phyloP scores from a whole-genome alignment of 1,284 basidiomycete species.

The Coniferiporia sulphurascens region DNA sequence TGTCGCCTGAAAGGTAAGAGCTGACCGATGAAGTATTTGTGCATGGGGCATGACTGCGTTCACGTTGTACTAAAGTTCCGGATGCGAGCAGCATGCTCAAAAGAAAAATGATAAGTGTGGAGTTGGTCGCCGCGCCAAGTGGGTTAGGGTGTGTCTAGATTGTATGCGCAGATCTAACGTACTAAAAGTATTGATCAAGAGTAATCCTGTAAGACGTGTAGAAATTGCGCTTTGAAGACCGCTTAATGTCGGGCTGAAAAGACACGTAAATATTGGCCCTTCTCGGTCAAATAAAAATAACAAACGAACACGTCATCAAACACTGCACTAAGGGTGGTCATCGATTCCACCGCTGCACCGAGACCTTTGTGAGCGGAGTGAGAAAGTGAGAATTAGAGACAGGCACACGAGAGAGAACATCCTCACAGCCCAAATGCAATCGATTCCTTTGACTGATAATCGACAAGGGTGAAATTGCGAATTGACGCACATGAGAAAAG shows the following conservation, averaged over 20 bases:
- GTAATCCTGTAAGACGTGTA: not conserved
- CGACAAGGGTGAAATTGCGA: slow-evolving; percentile 13
- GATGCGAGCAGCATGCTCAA: not conserved
- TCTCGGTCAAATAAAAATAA: not conserved
- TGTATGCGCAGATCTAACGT: not conserved
- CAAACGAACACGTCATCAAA: slow-evolving; percentile 7
- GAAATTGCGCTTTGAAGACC: slow-evolving; percentile 11
- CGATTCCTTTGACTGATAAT: slow-evolving; percentile 5
- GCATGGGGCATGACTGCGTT: not conserved
- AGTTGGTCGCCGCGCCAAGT: not conserved
- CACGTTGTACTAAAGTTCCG: slow-evolving; percentile 5
- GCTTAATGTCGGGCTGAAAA: slow-evolving; percentile 2
- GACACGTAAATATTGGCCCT: not conserved
- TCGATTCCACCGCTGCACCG: not conserved
- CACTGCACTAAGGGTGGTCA: slow-evolving; percentile 6
- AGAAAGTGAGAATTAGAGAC: not conserved
- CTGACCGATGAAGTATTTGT: slow-evolving; percentile 2
- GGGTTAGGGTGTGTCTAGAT: not conserved
- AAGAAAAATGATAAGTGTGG: slow-evolving; percentile 9
- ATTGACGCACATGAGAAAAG: slow-evolving; percentile 12
- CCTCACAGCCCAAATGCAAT: slow-evolving; percentile 14
- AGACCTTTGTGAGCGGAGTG: not conserved
- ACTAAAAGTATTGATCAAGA: slow-evolving; percentile 13
- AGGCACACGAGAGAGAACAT: slow-evolving; percentile 12
- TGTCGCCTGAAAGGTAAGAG: slow-evolving; percentile 5